Evolutionary conservation across 306 rosid genomes (phyloP), one percentile per base, ranked within the genome.

Genomic region (Prunus fruticosa): DNA sequence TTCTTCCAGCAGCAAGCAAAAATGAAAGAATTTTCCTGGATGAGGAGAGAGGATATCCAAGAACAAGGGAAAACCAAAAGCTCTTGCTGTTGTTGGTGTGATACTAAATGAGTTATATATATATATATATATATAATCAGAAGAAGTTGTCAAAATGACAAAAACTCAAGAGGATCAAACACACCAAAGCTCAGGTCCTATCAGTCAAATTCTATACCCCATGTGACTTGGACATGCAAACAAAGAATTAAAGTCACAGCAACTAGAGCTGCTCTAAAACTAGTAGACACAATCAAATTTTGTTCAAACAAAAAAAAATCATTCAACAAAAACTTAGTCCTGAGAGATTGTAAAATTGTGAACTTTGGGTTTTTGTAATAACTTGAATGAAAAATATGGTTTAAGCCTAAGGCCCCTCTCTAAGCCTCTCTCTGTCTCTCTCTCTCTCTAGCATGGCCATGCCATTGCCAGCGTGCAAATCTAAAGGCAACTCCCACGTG

Each of bases 401-500:
- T 38, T 38, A 38, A 38, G 8, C 0, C 43, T 38, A 38, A 38
- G 8, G 2, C 43, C 34, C 34, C 5, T 32, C 34, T 32, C 34
- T 32, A 32, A 32, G 34, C 34, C 34, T 4, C 34, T 32, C 34
- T 30, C 34, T 30, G 5, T 30, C 34, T 30, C 38, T 32, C 38
- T 32, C 38, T 32, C 38, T 32, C 41, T 34, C 25, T 65, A 78
- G 80, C 57, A 76, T 76, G 69, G 81, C 80, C 73, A 76, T 76
- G 90, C 86, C 92, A 89, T 75, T 76, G 90, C 86, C 92, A 89
- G 96, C 93, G 93, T 90, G 94, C 93, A 84, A 74, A 68, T 83
- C 91, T 80, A 87, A 89, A 87, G 89, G 88, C 73, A 79, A 69
- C 79, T 82, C 90, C 83, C 97, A 93, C 98, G 96, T 93, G 98